Conservation (phyloP, 805 yeast species). For the Sungouiozyma intestinalis region DNA sequence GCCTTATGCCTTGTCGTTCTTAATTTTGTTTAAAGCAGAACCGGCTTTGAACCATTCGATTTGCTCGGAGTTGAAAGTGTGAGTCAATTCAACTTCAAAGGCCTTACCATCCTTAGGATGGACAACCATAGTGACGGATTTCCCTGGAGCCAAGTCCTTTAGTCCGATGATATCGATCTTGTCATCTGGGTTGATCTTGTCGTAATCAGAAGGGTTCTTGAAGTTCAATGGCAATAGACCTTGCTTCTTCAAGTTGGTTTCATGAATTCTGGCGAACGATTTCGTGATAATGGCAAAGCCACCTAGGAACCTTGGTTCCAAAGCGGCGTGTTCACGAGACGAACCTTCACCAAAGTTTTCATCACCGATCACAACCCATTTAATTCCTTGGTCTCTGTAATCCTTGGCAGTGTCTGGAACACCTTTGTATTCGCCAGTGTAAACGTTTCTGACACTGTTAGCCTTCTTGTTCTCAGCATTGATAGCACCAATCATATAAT, state of each 20-base stretch:
- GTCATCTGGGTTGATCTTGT: conserved; percentile 85
- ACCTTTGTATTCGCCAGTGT: conserved; percentile 86
- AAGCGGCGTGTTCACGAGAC: conserved; percentile 98
- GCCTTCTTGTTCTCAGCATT: conserved; percentile 95
- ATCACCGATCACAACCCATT: conserved; percentile 97
- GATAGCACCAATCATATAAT: conserved; percentile 99
- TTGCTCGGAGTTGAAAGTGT: conserved; percentile 94
- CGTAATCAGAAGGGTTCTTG: conserved; percentile 80
- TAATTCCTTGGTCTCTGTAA: conserved; percentile 87
- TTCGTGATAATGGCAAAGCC: conserved; percentile 96
- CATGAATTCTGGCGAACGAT: conserved; percentile 98
- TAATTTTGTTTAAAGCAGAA: conserved; percentile 87
- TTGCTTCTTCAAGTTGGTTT: conserved; percentile 98
- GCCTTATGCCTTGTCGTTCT: conserved; percentile 7
- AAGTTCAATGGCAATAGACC: conserved; percentile 97
- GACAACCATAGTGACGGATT: conserved; percentile 68
- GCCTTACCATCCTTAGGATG: conserved; percentile 62
- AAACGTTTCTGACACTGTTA: conserved; percentile 77
- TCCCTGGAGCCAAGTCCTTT: conserved; percentile 84
- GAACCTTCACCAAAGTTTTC: conserved; percentile 99
- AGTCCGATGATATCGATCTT: conserved; percentile 81
- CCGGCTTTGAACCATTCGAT: conserved; percentile 99
- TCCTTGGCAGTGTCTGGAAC: conserved; percentile 95
- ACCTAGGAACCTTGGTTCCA: conserved; percentile 98
- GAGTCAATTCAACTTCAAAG: conserved; percentile 88